Evolutionary conservation across 768 basidiomycete genomes (phyloP).

Genomic region (Lactarius pseudohatsudake): DNA sequence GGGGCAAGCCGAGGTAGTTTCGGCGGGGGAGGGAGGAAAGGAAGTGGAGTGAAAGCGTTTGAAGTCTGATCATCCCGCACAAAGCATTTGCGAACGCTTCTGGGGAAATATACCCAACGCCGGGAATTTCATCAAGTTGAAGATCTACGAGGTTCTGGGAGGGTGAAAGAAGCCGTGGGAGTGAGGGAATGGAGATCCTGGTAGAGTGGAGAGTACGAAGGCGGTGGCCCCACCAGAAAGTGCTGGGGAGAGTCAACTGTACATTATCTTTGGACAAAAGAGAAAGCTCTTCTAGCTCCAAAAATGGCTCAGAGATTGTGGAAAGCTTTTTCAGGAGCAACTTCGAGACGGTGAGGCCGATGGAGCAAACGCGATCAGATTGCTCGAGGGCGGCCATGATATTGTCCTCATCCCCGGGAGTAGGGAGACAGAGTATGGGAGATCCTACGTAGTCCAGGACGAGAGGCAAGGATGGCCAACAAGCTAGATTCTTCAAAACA

Average conservation of each 20-base stretch:
- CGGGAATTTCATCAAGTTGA: neutral
- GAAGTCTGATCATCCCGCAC: neutral
- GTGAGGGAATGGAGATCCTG: neutral
- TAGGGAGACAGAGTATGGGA: neutral
- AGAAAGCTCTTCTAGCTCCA: neutral
- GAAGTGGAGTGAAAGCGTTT: neutral
- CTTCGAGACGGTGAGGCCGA: neutral
- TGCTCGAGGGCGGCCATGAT: neutral
- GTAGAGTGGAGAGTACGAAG: neutral
- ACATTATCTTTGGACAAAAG: neutral
- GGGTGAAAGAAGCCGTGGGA: neutral
- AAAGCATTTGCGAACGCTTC: neutral
- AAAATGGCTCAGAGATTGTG: neutral
- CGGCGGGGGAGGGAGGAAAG: too few relatives aligned
- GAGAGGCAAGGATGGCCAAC: too few relatives aligned
- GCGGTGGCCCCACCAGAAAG: neutral
- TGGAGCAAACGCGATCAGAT: neutral
- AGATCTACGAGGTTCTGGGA: neutral
- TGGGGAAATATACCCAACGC: too few relatives aligned
- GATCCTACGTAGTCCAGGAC: too few relatives aligned
- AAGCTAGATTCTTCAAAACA: too few relatives aligned
- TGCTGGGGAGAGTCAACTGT: neutral
- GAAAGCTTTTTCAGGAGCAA: neutral
- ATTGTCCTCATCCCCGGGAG: neutral
- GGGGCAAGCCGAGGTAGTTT: too few relatives aligned